Conservation (phyloP, 2,329 filamentous ascomycete genomes). For the Hymenoscyphus linearis region DNA sequence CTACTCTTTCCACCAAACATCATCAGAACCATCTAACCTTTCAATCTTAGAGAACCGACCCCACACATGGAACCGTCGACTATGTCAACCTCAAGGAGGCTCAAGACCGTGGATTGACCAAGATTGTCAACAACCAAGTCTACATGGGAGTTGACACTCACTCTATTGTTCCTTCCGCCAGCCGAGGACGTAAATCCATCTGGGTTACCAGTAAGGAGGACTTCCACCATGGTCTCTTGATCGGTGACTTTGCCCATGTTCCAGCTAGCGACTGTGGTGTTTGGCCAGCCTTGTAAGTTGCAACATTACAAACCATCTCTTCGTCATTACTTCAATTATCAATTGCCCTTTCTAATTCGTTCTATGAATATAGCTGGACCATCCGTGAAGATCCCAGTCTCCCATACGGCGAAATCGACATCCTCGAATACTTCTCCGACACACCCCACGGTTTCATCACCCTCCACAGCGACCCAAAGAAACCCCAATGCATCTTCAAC, state of each 20-base stretch:
- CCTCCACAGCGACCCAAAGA: conserved; percentile 2
- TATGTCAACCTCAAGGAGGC: conserved; percentile 30
- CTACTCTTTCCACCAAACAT: neutral
- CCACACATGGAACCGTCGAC: conserved; percentile 23
- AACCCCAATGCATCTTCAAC: conserved; percentile 16
- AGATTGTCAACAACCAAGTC: conserved; percentile 30
- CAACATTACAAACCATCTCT: conserved; percentile 12
- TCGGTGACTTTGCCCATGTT: conserved; percentile 44
- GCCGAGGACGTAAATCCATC: conserved; percentile 39
- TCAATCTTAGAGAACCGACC: neutral
- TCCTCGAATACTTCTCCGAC: conserved; percentile 4
- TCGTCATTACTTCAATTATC: neutral
- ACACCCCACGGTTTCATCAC: conserved; percentile 10
- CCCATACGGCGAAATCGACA: conserved; percentile 3
- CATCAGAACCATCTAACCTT: neutral
- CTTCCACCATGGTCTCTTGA: conserved; percentile 41
- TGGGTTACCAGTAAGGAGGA: conserved; percentile 40
- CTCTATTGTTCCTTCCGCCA: conserved; percentile 32
- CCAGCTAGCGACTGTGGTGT: conserved; percentile 31
- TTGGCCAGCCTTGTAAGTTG: conserved; percentile 33
- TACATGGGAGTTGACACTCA: conserved; percentile 42
- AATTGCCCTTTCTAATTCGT: neutral
- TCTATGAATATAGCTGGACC: conserved; percentile 11
- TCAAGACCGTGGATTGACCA: conserved; percentile 12
- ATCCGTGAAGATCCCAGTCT: neutral